phyloP scores from a whole-genome alignment of 2,329 filamentous ascomycete species.

The Penicillium decumbens region DNA sequence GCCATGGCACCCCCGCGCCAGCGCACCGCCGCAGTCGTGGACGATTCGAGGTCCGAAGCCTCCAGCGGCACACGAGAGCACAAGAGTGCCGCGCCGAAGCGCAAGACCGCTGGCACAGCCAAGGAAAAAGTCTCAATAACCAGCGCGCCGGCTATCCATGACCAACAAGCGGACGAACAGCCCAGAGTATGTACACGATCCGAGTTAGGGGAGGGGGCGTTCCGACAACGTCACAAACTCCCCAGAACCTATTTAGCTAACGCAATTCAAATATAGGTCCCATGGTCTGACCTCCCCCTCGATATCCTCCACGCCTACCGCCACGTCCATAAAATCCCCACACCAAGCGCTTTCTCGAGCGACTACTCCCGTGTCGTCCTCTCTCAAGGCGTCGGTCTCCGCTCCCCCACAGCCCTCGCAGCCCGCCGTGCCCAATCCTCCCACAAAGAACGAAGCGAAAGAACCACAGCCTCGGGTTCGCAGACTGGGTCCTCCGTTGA shows the following conservation, averaged over 20 bases:
- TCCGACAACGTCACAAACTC: constrained; percentile 3
- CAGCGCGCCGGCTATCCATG: constrained; percentile 25
- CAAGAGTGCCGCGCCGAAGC: constrained; percentile 29
- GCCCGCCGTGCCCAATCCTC: constrained; percentile 30
- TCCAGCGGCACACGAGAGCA: constrained; percentile 42
- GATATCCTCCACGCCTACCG: constrained; percentile 48
- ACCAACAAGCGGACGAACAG: constrained; percentile 20
- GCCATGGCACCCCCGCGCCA: constrained; percentile 46
- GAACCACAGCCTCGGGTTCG: background rate
- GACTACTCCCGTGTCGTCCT: constrained; percentile 47
- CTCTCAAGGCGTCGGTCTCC: constrained; percentile 42
- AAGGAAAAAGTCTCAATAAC: constrained; percentile 29
- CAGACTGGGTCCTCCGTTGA: constrained; percentile 5
- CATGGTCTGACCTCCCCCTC: constrained; percentile 43
- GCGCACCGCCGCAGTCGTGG: constrained; percentile 36
- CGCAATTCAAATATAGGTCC: constrained; percentile 29
- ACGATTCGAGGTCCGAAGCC: constrained; percentile 48
- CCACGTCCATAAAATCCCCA: constrained; percentile 45
- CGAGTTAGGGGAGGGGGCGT: background rate
- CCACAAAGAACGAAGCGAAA: constrained; percentile 7
- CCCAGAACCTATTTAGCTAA: background rate
- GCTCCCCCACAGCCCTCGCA: constrained; percentile 44
- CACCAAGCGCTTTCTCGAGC: constrained; percentile 42
- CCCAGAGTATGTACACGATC: constrained; percentile 30
- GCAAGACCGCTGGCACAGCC: constrained; percentile 27